Base-by-base conservation (phyloP, 805 yeast species). In the Starmerella sp. region DNA sequence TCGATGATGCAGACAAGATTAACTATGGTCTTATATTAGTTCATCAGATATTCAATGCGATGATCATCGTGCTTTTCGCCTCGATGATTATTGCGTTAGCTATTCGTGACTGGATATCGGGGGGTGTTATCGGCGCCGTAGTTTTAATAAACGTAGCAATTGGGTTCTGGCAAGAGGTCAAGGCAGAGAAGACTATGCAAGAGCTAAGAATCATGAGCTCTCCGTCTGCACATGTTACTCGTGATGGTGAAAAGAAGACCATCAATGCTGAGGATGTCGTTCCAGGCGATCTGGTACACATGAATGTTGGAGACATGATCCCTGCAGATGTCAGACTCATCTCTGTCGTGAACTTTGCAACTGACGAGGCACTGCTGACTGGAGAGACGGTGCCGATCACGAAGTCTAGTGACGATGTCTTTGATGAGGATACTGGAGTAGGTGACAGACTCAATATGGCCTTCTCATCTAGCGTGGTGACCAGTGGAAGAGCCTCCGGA, bases 321-420 rank as follows among this genome's bases (percentile, higher is more conserved):
- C 97, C 98, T 1, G 97, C 97, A 0, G 98, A 91, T 69, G 71
- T 91, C 22, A 78, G 97, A 66, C 74, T 91, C 54, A 77, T 81
- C 6, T 84, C 84, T 55, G 79, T 95, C 7, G 84, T 81, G 17
- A 93, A 87, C 66, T 75, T 91, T 59, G 73, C 84, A 14, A 82
- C 93, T 53, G 97, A 91, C 71, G 97, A 91, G 72, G 83, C 93
- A 70, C 88, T 87, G 65, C 77, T 91, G 60, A 91, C 97, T 1
- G 98, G 98, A 84, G 86, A 81, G 64, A 79, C 84, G 6, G 67
- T 81, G 15, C 84, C 86, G 0, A 77, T 84, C n/a, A 69, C 74
- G 15, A 84, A 84, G 65, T 73, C 76, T 49, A 75, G 71, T 30
- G 62, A 66, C 0, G 70, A 70, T 10, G 69, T 74, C 8, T 80